These are phyloP conservation scores for Phallus indusiatus DNA, from an alignment of 768 basidiomycete species.

Conservation along the genomic window DNA sequence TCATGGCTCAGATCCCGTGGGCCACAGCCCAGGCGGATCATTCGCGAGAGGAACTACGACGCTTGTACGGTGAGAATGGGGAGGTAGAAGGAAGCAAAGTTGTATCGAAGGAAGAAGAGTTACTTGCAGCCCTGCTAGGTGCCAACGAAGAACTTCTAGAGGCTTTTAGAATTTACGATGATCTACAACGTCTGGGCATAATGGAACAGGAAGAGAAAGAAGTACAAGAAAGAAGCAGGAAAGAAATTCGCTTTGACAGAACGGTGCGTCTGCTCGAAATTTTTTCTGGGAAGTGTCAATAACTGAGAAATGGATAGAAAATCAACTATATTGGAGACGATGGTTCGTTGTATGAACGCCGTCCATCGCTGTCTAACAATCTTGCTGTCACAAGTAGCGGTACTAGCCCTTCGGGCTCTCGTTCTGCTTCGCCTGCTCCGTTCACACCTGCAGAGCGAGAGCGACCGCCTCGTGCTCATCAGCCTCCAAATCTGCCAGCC, in stretches of 20 bases:
- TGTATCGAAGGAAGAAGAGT: constrained; percentile 54
- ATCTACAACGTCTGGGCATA: constrained; percentile 57
- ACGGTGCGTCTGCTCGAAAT: constrained; percentile 35
- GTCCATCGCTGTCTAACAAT: not conserved
- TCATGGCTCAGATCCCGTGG: constrained; percentile 86
- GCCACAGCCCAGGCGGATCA: constrained; percentile 74
- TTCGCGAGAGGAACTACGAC: constrained; percentile 33
- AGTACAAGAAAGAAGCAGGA: constrained; percentile 60
- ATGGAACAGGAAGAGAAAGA: constrained; percentile 43
- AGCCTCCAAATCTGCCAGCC: constrained; percentile 13
- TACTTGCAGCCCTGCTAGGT: constrained; percentile 61
- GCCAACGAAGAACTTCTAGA: constrained; percentile 66
- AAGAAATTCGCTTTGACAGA: constrained; percentile 56
- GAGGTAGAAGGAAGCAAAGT: constrained; percentile 14
- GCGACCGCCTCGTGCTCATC: constrained; percentile 27
- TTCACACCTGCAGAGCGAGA: constrained; percentile 22
- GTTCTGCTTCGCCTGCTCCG: constrained; percentile 22
- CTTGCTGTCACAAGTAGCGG: constrained; percentile 1
- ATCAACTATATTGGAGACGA: constrained; percentile 14
- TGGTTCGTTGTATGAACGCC: constrained; percentile 13
- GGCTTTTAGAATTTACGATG: constrained; percentile 66
- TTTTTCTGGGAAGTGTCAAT: not conserved
- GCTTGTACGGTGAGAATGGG: constrained; percentile 22
- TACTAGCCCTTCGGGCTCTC: constrained; percentile 20
- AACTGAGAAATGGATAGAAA: constrained; percentile 10